Base-by-base conservation (phyloP, 345 rosid species). In the Arabidopsis arenosa region DNA sequence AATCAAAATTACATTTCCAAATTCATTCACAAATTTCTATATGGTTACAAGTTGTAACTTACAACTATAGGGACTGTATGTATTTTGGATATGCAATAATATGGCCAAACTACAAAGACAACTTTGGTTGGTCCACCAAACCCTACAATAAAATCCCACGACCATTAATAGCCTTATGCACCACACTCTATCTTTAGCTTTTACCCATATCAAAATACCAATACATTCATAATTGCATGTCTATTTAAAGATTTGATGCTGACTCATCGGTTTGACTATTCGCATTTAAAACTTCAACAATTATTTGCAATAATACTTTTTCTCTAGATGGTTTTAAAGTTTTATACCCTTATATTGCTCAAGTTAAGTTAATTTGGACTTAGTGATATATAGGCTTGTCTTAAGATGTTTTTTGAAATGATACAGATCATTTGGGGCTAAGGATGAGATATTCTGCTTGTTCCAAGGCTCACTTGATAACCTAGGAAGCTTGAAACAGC, bases 401-500 rank as follows among this genome's bases (percentile, higher is more conserved):
- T 51, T 51, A 41, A 62, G 23, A 26, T 54, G 57, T 48, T 36
- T 45, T 51, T 32, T 54, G 30, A 49, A 61, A 28, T 30, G 51
- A 63, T 76, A 73, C 86, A 93, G 98, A 43, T 90, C 93, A 18
- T 88, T 93, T 77, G 98, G 93, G 0, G 98, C 91, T 18, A 93
- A 93, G 77, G 98, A 93, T 68, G 97, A 94, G 75, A 85, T 94
- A 30, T 92, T 92, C 83, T 90, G 97, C 82, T 82, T 94, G 90
- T 94, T 94, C 70, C 90, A 92, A 83, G 98, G 98, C n/a, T 90
- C 86, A 2, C 88, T 94, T 56, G 95, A 94, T 80, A 94, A 94
- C 84, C 33, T 94, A 72, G 98, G 97, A 59, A 94, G 98, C 49
- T 83, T 94, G 63, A 89, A 88, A 81, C 96, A 94, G 79, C 97